Percentiles rank a stretch among this genome's conserved stretches.
phyloP scores from a whole-genome alignment of 2,329 filamentous ascomycete species.

The Diaporthe sp. region DNA sequence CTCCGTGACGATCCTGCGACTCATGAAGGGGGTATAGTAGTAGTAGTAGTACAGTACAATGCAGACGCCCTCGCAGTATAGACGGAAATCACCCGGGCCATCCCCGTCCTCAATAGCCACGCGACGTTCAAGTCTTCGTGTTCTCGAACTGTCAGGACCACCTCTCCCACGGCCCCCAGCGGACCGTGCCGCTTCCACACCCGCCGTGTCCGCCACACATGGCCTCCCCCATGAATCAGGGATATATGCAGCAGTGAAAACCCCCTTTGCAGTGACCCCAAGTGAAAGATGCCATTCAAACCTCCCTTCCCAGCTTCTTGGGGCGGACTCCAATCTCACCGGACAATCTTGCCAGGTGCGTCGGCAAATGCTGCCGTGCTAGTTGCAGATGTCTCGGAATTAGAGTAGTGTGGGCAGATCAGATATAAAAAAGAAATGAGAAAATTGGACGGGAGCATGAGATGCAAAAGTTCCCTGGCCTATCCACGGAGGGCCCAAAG shows the following conservation, averaged over 20 bases:
- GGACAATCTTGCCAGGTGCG: background rate
- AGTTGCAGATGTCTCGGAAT: background rate
- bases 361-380: slow-evolving; percentile 8
- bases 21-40: slow-evolving; percentile 4
- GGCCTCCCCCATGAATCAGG: background rate
- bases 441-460: background rate
- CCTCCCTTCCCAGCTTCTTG: background rate
- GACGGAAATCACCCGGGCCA: background rate
- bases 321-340: background rate
- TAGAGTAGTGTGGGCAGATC: background rate
- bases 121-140: background rate
- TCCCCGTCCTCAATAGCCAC: background rate
- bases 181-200: background rate
- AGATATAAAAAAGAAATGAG: background rate
- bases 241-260: background rate
- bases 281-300: background rate
- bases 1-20: slow-evolving; percentile 4
- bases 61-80: background rate
- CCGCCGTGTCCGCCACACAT: background rate
- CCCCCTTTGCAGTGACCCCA: background rate
- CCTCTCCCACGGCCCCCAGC: background rate
- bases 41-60: slow-evolving; percentile 18
- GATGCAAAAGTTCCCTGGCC: background rate
- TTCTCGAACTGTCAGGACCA: background rate
- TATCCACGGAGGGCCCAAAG: background rate